Conservation (phyloP, 2,329 filamentous ascomycete species). For the Rhinocladiella mackenziei region DNA sequence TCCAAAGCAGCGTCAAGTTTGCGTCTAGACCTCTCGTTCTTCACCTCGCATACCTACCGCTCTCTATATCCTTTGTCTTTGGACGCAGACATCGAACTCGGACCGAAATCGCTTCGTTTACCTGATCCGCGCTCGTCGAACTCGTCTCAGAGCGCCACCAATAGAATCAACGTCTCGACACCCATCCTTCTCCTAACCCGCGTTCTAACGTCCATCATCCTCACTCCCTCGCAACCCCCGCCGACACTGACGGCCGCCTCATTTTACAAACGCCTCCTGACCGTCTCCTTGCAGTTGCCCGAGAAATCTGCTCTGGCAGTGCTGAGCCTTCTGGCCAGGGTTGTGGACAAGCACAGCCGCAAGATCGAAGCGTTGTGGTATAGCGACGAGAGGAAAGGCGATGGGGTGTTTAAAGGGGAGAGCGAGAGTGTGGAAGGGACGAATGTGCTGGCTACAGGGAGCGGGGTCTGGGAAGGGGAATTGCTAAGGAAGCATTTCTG, state of each 20-base stretch:
- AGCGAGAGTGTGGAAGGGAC: constrained; percentile 73
- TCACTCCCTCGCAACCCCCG: constrained; percentile 64
- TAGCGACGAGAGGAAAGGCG: constrained; percentile 87
- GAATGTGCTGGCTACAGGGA: constrained; percentile 71
- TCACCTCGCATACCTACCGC: constrained; percentile 89
- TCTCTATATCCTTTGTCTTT: constrained; percentile 73
- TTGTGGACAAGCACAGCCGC: constrained; percentile 74
- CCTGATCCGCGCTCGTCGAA: constrained; percentile 58
- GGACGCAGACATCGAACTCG: constrained; percentile 80
- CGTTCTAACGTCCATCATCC: constrained; percentile 74
- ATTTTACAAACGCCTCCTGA: constrained; percentile 88
- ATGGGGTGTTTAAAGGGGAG: constrained; percentile 76
- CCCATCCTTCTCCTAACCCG: constrained; percentile 88
- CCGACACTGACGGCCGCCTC: constrained; percentile 83
- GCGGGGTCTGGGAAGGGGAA: constrained; percentile 91
- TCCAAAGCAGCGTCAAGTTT: constrained; percentile 76
- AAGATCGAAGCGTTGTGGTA: constrained; percentile 88
- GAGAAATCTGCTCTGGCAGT: constrained; percentile 84
- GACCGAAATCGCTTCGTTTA: constrained; percentile 68
- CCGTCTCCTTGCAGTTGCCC: constrained; percentile 74
- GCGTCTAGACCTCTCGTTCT: constrained; percentile 89
- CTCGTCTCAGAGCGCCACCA: constrained; percentile 35
- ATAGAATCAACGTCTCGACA: constrained; percentile 89
- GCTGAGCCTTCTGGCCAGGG: constrained; percentile 70
- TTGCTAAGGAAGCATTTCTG: constrained; percentile 79